Conservation (phyloP, 208 protist genomes). For the Trypanosoma rangeli region DNA sequence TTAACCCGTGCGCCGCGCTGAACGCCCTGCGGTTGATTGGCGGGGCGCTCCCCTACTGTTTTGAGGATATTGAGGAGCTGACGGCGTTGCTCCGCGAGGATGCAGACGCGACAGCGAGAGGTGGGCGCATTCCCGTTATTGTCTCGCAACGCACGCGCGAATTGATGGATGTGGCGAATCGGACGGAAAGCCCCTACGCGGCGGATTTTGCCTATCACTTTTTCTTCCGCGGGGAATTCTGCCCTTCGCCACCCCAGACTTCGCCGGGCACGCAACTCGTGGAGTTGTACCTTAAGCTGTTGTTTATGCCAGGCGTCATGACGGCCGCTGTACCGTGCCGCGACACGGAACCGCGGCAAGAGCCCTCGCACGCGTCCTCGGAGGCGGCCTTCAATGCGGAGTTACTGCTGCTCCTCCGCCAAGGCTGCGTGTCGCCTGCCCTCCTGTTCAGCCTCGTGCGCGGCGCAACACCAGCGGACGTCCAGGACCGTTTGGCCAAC, state of each 20-base stretch:
- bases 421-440: neutral
- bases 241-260: too few relatives aligned
- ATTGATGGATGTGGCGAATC: neutral
- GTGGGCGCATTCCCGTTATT: conserved; percentile 7
- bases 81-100: conserved; percentile 1
- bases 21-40: conserved; percentile 28
- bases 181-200: conserved; percentile 25
- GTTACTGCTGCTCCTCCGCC: neutral
- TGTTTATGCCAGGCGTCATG: conserved; percentile 9
- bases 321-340: neutral
- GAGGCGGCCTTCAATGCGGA: neutral
- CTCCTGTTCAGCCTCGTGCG: neutral
- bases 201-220: conserved; percentile 31
- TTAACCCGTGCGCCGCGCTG: conserved; percentile 13
- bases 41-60: conserved; percentile 26
- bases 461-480: too few relatives aligned
- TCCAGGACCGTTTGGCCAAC: too few relatives aligned
- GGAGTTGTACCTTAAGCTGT: conserved; percentile 9
- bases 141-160: conserved; percentile 21
- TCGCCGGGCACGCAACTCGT: conserved; percentile 7
- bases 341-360: neutral
- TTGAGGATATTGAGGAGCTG: conserved; percentile 24
- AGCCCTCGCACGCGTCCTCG: neutral
- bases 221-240: conserved; percentile 17
- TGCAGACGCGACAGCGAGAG: conserved; percentile 5